Percentiles rank a stretch among this genome's conserved stretches.
phyloP scores from a whole-genome alignment of 164 flowering plant species.

The Berberis thunbergii region DNA sequence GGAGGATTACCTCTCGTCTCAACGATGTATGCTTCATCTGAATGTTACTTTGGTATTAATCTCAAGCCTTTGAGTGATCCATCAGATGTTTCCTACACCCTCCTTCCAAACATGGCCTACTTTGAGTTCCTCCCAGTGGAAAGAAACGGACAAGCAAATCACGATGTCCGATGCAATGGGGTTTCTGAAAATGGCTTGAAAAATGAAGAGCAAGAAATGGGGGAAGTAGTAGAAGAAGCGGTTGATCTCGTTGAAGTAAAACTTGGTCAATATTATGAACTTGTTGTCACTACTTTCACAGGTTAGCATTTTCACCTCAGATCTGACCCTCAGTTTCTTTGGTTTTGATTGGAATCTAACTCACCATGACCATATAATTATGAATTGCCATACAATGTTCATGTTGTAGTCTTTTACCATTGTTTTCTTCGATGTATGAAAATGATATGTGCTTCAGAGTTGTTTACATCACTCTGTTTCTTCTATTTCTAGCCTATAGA shows the following conservation, averaged over 20 bases:
- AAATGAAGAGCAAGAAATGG: slow-evolving; percentile 1
- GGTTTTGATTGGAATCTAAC: background rate
- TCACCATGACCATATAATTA: background rate
- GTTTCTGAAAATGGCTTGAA: slow-evolving; percentile 6
- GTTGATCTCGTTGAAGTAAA: slow-evolving; percentile 52
- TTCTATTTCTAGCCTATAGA: too few relatives aligned
- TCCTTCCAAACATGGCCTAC: slow-evolving; percentile 68
- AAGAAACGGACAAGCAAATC: slow-evolving; percentile 10
- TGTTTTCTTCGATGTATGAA: too few relatives aligned
- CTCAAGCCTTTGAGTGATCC: slow-evolving; percentile 52
- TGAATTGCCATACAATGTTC: too few relatives aligned
- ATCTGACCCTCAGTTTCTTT: background rate
- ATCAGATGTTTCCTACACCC: slow-evolving; percentile 50
- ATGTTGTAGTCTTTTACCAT: too few relatives aligned
- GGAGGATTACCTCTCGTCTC: slow-evolving; percentile 53
- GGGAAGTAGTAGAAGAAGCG: slow-evolving; percentile 16
- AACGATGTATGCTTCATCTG: slow-evolving; percentile 71
- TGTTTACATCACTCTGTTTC: too few relatives aligned
- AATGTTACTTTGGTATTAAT: slow-evolving; percentile 63
- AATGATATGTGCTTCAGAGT: too few relatives aligned
- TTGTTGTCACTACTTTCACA: slow-evolving; percentile 62
- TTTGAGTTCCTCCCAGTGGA: slow-evolving; percentile 57
- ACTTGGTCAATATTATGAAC: slow-evolving; percentile 54
- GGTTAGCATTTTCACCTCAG: slow-evolving; percentile 18
- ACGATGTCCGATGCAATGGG: slow-evolving; percentile 16